Evolutionary conservation across 1,139 yeast genomes (phyloP), one percentile per base, ranked within the genome.

Genomic region (Taphrina betulina): DNA sequence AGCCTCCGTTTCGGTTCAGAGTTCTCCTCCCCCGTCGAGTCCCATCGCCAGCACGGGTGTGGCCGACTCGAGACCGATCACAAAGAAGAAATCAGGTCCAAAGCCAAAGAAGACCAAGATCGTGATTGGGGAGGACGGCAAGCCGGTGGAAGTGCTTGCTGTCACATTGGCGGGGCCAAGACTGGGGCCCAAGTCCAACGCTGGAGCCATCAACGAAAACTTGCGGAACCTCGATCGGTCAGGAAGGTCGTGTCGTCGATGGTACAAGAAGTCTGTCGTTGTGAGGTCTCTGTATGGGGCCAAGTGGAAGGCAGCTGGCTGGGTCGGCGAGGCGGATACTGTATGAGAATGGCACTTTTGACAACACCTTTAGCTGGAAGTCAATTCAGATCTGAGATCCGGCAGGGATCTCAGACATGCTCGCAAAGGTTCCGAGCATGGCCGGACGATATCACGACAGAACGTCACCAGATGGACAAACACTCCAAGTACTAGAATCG

Each of bases 161-260:
- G 38, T 19, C 17, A 8, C 38, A 7, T 16, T 43, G 19, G 29
- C 48, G 19, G 48, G 48, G n/a, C 46, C 62, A 8, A 59, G 58
- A 17, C 58, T 61, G 3, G 63, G 62, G 5, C 64, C 63, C 22
- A 62, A 62, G 37, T 57, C 63, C 23, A 61, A 60, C 41, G 60
- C 59, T 23, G 61, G 62, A 2, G 51, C 59, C 10, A 55, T 61
- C 19, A 60, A 60, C 53, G 60, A 58, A 37, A 58, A 58, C 20
- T 28, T 63, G 50, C 57, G 64, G 29, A 64, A 64, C 17, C 64
- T 77, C 56, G 81, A 78, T 61, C 76, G 74, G 56, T 67, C 75
- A n/a, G 80, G 80, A 0, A 71, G 67, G 57, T 75, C 77, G 20
- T 70, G 71, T 31, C 70, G 72, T 60, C 72, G 69, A 62, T 79